phyloP scores from a whole-genome alignment of 2,329 filamentous ascomycete species.

The Boeremia lycopersici region DNA sequence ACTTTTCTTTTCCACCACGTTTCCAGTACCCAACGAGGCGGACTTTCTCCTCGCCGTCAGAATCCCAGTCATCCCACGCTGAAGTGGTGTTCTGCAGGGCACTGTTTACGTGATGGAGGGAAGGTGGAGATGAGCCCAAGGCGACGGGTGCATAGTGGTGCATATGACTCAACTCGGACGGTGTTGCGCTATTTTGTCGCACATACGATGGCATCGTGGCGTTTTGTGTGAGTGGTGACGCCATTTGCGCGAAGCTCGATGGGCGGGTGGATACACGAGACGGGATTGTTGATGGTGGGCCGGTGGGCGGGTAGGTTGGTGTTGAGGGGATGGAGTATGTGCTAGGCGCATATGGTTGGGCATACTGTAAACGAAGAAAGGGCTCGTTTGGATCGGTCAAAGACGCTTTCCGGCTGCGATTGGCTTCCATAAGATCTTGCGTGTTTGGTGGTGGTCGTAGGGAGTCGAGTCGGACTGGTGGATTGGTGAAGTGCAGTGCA shows the following conservation, averaged over 20 bases:
- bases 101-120: conserved; percentile 26
- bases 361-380: conserved; percentile 35
- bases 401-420: conserved; percentile 34
- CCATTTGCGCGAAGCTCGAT: conserved; percentile 15
- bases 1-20: conserved; percentile 15
- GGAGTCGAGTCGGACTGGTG: conserved; percentile 40
- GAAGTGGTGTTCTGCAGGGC: conserved; percentile 37
- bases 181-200: conserved; percentile 36
- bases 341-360: conserved; percentile 22
- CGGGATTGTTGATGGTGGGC: conserved; percentile 31
- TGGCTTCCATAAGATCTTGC: conserved; percentile 14
- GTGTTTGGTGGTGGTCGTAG: conserved; percentile 29
- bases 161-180: conserved; percentile 36
- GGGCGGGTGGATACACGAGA: conserved; percentile 35
- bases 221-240: conserved; percentile 11
- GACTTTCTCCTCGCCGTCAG: conserved; percentile 38
- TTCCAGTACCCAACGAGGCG: conserved; percentile 36
- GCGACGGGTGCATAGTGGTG: conserved; percentile 28
- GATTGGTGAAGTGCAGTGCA: conserved; percentile 30
- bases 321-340: conserved; percentile 24
- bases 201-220: conserved; percentile 18
- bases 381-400: conserved; percentile 40
- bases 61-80: conserved; percentile 48
- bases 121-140: conserved; percentile 25
- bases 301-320: conserved; percentile 28